Evolutionary conservation across 352 stramenopile species (phyloP), one percentile per base, ranked within the genome.

Genomic region (Phytophthora aleatoria): DNA sequence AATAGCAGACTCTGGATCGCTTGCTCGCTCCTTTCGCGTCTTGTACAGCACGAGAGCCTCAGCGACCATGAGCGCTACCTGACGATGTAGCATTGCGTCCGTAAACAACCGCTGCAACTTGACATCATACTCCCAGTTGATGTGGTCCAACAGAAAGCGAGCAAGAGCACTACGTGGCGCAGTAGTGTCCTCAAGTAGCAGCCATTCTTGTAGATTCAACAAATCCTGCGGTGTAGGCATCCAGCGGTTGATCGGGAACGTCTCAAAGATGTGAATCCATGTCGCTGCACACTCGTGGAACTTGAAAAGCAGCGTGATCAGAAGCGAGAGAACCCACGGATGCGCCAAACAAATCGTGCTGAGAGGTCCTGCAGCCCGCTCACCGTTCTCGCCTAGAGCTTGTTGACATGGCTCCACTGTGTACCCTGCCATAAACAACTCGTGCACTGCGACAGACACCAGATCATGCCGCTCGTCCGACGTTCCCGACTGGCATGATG

Each of bases 91-190:
- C 55, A 78, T 82, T 10, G 85, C 67, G 20, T 78, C 72, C 2
- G 85, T 90, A 66, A 94, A 94, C 5, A 94, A 55, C 24, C 64
- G 67, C 27, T 80, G 67, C 10, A 67, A 43, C 61, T 90, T 90
- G n/a, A 83, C 57, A 48, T 92, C 81, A 11, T 84, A 91, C 53
- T 93, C 85, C 87, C 87, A 96, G 73, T 94, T 94, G 47, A 96
- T 91, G 20, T 80, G 74, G 39, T 96, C 87, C 7, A 96, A 53
- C 11, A 96, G 65, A 52, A 94, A 94, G 9, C 87, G 71, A 36
- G 85, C 87, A 11, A 96, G 57, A 3, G 68, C 73, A 60, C 78
- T 89, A 13, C 86, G 80, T 28, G 81, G 73, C 24, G 85, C 71
- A 0, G 52, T 61, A 10, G 85, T 83, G 55, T 96, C 85, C 31